A percentile compares a stretch with the other conserved stretches of the same genome.
phyloP scores from a whole-genome alignment of 2,329 filamentous ascomycete genomes.

The Botrytis cinerea region DNA sequence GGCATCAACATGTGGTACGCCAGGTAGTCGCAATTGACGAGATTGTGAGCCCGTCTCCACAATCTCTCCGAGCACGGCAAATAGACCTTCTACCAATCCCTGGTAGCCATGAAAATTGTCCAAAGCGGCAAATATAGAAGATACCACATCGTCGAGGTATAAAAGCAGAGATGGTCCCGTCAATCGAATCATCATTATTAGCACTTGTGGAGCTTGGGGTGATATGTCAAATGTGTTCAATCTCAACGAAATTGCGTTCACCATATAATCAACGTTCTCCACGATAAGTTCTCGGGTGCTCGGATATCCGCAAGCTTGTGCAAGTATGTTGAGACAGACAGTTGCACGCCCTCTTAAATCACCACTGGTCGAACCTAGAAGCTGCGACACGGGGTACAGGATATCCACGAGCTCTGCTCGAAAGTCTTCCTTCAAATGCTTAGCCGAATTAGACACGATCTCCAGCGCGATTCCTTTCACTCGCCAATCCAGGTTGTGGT shows the following conservation, averaged over 20 bases:
- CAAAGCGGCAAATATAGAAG: constrained; percentile 88
- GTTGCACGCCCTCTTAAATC: constrained; percentile 79
- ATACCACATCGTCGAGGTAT: constrained; percentile 88
- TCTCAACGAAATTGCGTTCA: constrained; percentile 86
- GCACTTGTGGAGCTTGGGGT: constrained; percentile 83
- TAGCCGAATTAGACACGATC: constrained; percentile 73
- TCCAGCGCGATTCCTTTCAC: constrained; percentile 80
- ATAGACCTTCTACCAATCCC: constrained; percentile 79
- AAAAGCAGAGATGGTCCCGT: constrained; percentile 80
- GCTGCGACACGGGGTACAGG: constrained; percentile 87
- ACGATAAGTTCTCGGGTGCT: constrained; percentile 79
- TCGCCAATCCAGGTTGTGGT: constrained; percentile 62
- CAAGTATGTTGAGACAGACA: constrained; percentile 77
- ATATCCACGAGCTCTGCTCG: constrained; percentile 85
- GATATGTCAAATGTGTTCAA: constrained; percentile 92
- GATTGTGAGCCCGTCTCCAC: constrained; percentile 77
- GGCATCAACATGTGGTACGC: constrained; percentile 40
- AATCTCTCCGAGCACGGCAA: constrained; percentile 77
- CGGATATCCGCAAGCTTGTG: constrained; percentile 70
- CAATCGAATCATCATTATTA: constrained; percentile 91
- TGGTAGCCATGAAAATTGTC: constrained; percentile 95
- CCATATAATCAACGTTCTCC: constrained; percentile 92
- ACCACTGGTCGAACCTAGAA: constrained; percentile 71
- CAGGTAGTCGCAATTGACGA: constrained; percentile 47
- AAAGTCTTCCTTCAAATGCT: constrained; percentile 66